phyloP scores from a whole-genome alignment of 2,329 filamentous ascomycete genomes.

The Cryoendolithus antarcticus region DNA sequence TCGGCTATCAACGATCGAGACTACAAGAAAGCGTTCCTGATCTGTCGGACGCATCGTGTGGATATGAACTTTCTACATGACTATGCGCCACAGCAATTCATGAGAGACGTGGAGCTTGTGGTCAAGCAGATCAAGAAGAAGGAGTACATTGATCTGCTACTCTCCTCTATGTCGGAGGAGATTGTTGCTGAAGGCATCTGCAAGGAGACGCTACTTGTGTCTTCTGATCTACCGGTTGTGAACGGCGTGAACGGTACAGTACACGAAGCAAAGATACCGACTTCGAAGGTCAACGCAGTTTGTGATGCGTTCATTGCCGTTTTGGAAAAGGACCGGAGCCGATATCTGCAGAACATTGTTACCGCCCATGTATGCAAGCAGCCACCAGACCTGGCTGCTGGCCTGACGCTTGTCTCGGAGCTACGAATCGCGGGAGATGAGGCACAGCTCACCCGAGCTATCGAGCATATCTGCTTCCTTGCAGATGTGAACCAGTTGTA shows the following conservation, averaged over 20 bases:
- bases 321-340: constrained; percentile 49
- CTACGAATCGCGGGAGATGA: constrained; percentile 51
- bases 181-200: constrained; percentile 93
- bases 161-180: constrained; percentile 52
- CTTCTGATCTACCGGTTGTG: constrained; percentile 12
- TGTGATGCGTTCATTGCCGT: constrained; percentile 71
- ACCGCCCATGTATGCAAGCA: constrained; percentile 90
- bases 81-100: constrained; percentile 76
- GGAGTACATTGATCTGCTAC: constrained; percentile 76
- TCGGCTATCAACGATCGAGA: constrained; percentile 66
- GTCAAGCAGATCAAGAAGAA: constrained; percentile 72
- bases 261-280: neutral
- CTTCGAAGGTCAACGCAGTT: constrained; percentile 68
- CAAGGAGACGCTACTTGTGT: constrained; percentile 59
- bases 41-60: constrained; percentile 84
- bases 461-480: constrained; percentile 95
- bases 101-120: constrained; percentile 62
- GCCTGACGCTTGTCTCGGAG: constrained; percentile 64
- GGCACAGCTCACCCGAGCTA: constrained; percentile 69
- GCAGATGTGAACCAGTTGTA: constrained; percentile 88
- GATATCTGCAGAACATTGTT: constrained; percentile 76
- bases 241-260: constrained; percentile 11
- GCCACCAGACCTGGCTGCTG: constrained; percentile 80
- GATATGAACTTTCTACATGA: constrained; percentile 98
- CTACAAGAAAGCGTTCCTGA: constrained; percentile 72